Evolutionary conservation across 1,139 yeast species (phyloP).

Genomic region (Williopsis jadinii): DNA sequence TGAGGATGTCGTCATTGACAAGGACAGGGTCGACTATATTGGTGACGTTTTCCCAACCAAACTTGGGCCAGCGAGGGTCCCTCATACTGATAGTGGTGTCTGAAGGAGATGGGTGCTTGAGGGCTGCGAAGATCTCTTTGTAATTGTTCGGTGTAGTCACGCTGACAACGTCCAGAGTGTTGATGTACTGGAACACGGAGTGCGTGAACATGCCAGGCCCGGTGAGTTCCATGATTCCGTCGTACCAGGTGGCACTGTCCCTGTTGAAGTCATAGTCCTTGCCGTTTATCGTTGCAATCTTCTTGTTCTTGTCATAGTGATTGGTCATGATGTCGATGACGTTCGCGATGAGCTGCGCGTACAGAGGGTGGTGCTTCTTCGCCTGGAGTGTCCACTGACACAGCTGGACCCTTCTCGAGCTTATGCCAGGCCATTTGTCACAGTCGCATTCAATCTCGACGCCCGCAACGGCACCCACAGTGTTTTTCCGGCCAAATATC

Average conservation of each 20-base stretch:
- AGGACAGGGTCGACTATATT: slow-evolving; percentile 8
- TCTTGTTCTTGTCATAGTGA: slow-evolving; percentile 25
- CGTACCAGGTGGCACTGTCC: slow-evolving; percentile 12
- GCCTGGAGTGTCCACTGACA: slow-evolving; percentile 41
- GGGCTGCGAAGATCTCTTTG: slow-evolving; percentile 2
- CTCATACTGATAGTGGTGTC: slow-evolving; percentile 5
- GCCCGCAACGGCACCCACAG: slow-evolving; percentile 39
- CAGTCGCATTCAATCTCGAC: slow-evolving; percentile 33
- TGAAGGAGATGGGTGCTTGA: slow-evolving; percentile 6
- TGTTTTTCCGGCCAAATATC: slow-evolving; percentile 19
- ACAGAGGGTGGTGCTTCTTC: slow-evolving; percentile 47
- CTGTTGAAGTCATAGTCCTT: slow-evolving; percentile 14
- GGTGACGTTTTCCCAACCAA: slow-evolving; percentile 17
- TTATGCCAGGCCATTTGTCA: slow-evolving; percentile 23
- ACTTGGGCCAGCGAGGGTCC: slow-evolving; percentile 3
- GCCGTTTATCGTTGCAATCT: slow-evolving; percentile 24
- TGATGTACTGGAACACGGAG: slow-evolving; percentile 41
- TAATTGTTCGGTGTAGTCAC: slow-evolving; percentile 23
- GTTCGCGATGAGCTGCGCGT: slow-evolving; percentile 44
- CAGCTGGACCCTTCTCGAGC: slow-evolving; percentile 34
- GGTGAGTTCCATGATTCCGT: slow-evolving; percentile 49
- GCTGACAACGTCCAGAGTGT: slow-evolving; percentile 28
- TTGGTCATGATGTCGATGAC: slow-evolving; percentile 44
- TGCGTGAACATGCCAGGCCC: slow-evolving; percentile 59
- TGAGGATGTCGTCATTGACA: slow-evolving; percentile 9